Evolutionary conservation across 2,329 filamentous ascomycete species (phyloP), one percentile per base, ranked within the genome.

Genomic region (Pseudogymnoascus sp.): DNA sequence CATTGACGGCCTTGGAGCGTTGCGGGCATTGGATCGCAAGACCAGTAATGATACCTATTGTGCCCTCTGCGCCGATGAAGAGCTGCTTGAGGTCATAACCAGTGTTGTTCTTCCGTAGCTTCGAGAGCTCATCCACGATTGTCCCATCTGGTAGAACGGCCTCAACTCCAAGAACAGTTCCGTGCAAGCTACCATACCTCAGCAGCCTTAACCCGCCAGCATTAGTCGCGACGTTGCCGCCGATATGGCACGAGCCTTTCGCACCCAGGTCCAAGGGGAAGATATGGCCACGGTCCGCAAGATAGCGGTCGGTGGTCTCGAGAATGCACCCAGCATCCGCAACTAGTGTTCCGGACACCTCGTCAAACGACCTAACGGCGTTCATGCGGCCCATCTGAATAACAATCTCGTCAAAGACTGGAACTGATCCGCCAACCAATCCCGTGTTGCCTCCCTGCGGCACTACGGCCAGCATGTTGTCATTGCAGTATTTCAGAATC

Each of bases 361-460:
- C 88, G 73, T 99, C 94, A 69, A 99, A 97, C 2, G 87, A 91
- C 67, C 88, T 83, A 63, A 99, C 92, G 69, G 84, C 76, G 78
- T 95, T 95, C 90, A 99, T 94, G 65, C 90, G 88, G 65, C 83
- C 82, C 72, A 94, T 85, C 74, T 86, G 96, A 76, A 99, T 82
- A 67, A 99, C 89, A 67, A 99, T 96, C 79, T 99, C 95, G 72
- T 99, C 95, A 71, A 97, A 99, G 18, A 99, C 91, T 0, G 95
- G 94, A 26, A 99, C 89, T 0, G 90, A 95, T 56, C 94, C 94
- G 61, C 94, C 95, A 1, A 99, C 94, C 33, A 99, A 80, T 5
- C 94, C 95, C 2, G 94, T 96, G 74, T 99, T 99, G 60, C 94
- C 94, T 65, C 95, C 95, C 75, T 99, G 94, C 0, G 94, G 94